Evolutionary conservation across 1,284 basidiomycete species (phyloP).

Genomic region (Ustilago trichophora): DNA sequence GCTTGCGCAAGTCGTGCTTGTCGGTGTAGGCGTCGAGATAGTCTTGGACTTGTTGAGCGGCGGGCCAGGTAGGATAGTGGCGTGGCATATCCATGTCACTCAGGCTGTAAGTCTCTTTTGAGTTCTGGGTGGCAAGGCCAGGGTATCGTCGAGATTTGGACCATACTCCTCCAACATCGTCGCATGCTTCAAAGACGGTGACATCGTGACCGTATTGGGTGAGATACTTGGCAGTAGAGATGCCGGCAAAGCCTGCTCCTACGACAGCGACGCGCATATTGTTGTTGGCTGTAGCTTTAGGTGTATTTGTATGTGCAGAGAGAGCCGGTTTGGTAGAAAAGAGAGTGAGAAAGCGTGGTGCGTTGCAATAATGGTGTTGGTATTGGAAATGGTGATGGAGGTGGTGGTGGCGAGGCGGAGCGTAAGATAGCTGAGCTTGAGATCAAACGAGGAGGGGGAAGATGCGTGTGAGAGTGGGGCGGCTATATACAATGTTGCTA

Average conservation of each 20-base stretch:
- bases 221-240: slow-evolving; percentile 49
- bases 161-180: slow-evolving; percentile 51
- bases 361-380: too few relatives aligned
- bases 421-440: too few relatives aligned
- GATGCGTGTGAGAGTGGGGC: too few relatives aligned
- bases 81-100: slow-evolving; percentile 56
- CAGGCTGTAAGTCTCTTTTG: slow-evolving; percentile 57
- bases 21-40: slow-evolving; percentile 49
- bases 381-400: too few relatives aligned
- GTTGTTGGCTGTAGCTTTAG: too few relatives aligned
- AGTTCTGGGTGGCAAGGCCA: slow-evolving; percentile 56
- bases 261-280: slow-evolving; percentile 44
- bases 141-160: slow-evolving; percentile 48
- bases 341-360: too few relatives aligned
- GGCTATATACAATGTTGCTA: too few relatives aligned
- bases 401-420: too few relatives aligned
- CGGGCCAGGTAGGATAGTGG: slow-evolving; percentile 54
- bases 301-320: too few relatives aligned
- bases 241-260: slow-evolving; percentile 49
- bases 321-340: too few relatives aligned
- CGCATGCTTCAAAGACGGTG: slow-evolving; percentile 36
- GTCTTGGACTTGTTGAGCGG: slow-evolving; percentile 54
- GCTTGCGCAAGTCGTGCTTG: slow-evolving; percentile 37
- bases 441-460: too few relatives aligned
- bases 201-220: slow-evolving; percentile 46